Percentiles rank a stretch among this genome's conserved stretches.
These are phyloP conservation scores for Prinsepia uniflora DNA, from an alignment of 306 rosid genomes.

Conservation along the genomic window DNA sequence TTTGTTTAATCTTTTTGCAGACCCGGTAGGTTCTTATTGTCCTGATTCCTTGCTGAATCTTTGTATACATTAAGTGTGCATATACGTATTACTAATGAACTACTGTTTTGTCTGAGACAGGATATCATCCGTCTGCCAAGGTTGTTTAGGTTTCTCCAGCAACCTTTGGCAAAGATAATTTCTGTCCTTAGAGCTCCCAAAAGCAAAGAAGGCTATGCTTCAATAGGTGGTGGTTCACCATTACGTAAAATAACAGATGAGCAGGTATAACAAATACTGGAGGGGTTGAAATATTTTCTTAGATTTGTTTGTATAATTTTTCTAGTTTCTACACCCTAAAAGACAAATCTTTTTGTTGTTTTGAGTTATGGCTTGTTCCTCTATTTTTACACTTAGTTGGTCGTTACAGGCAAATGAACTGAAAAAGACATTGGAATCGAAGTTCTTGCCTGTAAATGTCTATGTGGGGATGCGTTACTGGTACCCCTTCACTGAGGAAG, in stretches of 20 bases:
- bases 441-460: constrained; percentile 64
- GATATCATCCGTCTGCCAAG: constrained; percentile 97
- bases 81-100: constrained; percentile 19
- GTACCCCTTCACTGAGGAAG: constrained; percentile 99
- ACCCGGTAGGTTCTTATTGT: constrained; percentile 58
- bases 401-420: constrained; percentile 74
- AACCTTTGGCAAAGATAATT: constrained; percentile 77
- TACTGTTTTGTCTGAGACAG: constrained; percentile 34
- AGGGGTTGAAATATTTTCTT: not conserved
- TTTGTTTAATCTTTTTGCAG: constrained; percentile 90
- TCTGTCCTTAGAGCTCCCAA: constrained; percentile 91
- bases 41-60: not conserved
- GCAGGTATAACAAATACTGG: constrained; percentile 51
- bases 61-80: not conserved
- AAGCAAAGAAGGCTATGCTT: constrained; percentile 96
- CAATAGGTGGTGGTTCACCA: constrained; percentile 99
- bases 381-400: too few species aligned
- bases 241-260: constrained; percentile 90
- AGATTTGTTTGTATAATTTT: constrained; percentile 17
- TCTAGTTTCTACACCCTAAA: not conserved
- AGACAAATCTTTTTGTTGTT: not conserved
- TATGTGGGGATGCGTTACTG: constrained; percentile 97
- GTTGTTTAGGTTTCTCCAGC: constrained; percentile 77
- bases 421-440: constrained; percentile 75
- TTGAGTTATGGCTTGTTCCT: not conserved